Evolutionary conservation across 257 asterid species (phyloP), one percentile per base, ranked within the genome.

Genomic region (Solanum corneliomulleri): DNA sequence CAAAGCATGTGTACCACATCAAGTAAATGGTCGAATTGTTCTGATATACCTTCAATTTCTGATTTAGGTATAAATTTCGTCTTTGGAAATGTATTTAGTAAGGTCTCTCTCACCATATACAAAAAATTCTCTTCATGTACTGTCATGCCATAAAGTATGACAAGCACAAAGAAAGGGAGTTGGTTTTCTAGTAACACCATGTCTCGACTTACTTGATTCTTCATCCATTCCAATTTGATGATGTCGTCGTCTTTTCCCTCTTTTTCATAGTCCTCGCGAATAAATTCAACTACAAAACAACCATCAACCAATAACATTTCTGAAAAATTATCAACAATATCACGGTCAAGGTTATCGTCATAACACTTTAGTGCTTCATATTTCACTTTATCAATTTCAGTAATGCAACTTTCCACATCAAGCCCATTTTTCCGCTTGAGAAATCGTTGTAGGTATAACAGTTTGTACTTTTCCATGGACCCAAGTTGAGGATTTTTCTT

Each of bases 231-330:
- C 12, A 77, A 42, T 21, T 39, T 49, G 42, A 84, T 44, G 44
- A 87, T 64, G 18, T 75, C 35, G 9, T 83, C 20, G 14, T 52
- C 42, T 49, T 5, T 25, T 20, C 31, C 25, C 39, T 33, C 56
- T 1, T 14, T 2, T 41, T 49, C 21, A 8, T 29, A 37, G 31
- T 4, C 10, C 75, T 86, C 49, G 2, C 82, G 70, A 29, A 89
- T 25, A 6, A 87, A 85, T 66, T 89, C 89, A 21, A 89, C 64
- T 5, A 89, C 52, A 25, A 80, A 89, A 42, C 88, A 87, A 21
- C 89, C 88, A 77, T 89, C 89, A 7, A 87, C 33, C 44, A 87
- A 37, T 52, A 87, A 27, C 68, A 87, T 87, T 29, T 87, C 85
- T 12, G n/a, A 29, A 23, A 86, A 86, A 4, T 21, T 11, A 0